phyloP scores from a whole-genome alignment of 2,329 filamentous ascomycete genomes.

The Clarireedia monteithiana region DNA sequence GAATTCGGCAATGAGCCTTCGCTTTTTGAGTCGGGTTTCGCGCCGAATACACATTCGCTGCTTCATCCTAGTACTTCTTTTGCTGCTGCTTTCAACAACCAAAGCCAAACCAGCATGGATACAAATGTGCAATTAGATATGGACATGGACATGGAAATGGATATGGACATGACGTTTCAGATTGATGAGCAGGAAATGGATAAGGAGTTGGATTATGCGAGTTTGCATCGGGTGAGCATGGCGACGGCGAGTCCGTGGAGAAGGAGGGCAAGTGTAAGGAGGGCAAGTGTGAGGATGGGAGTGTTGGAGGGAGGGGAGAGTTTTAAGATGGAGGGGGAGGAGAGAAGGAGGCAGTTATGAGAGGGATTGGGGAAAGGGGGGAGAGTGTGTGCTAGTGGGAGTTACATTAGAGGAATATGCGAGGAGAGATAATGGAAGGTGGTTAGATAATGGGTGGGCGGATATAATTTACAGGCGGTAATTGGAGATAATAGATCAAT shows the following conservation, averaged over 20 bases:
- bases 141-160: neutral
- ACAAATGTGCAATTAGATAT: constrained; percentile 11
- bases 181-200: neutral
- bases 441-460: too few relatives aligned
- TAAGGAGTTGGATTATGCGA: constrained; percentile 14
- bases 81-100: neutral
- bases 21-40: too few relatives aligned
- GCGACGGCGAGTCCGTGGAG: constrained; percentile 18
- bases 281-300: neutral
- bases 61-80: too few relatives aligned
- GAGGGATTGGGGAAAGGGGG: too few relatives aligned
- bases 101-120: too few relatives aligned
- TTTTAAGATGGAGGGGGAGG: neutral
- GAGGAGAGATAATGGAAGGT: too few relatives aligned
- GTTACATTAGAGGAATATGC: too few relatives aligned
- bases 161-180: constrained; percentile 5
- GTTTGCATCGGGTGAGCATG: constrained; percentile 15
- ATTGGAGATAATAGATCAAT: too few relatives aligned
- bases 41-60: too few relatives aligned
- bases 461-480: too few relatives aligned
- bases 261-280: constrained; percentile 7
- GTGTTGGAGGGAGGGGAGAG: neutral
- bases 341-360: neutral
- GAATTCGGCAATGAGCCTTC: too few relatives aligned
- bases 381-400: too few relatives aligned